Percentiles rank a stretch among this genome's conserved stretches.
Conservation (phyloP, 164 flowering plant genomes). For the Cinnamomum micranthum region DNA sequence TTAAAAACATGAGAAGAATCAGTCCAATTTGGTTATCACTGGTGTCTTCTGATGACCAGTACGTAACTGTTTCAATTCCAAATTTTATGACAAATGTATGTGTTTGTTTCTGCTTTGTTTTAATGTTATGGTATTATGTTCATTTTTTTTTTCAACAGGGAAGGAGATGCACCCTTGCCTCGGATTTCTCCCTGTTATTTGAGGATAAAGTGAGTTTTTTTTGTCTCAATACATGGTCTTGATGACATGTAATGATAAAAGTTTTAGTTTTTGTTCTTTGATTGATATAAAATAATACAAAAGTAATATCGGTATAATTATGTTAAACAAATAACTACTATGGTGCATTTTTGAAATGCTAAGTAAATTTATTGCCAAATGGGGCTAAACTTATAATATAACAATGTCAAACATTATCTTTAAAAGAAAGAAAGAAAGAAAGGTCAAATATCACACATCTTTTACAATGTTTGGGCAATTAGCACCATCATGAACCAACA, state of each 20-base stretch:
- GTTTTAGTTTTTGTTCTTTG: not conserved
- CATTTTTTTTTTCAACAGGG: conserved; percentile 43
- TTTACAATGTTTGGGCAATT: no score
- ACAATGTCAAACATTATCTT: no score
- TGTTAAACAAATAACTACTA: no score
- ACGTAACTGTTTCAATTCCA: conserved; percentile 24
- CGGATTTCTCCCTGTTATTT: conserved; percentile 50
- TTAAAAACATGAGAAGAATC: conserved; percentile 37
- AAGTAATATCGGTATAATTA: no score
- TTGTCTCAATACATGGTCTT: not conserved
- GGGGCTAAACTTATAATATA: no score
- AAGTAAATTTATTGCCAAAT: no score
- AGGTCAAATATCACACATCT: no score
- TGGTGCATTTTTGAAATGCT: no score
- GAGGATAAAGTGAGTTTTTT: conserved; percentile 57
- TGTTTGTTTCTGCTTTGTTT: not conserved
- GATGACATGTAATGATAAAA: not conserved
- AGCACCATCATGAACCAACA: no score
- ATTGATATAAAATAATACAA: not conserved
- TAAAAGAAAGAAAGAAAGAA: no score
- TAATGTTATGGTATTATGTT: conserved; percentile 10
- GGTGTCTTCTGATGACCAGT: conserved; percentile 78
- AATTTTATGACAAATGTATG: not conserved
- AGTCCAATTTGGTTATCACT: conserved; percentile 86
- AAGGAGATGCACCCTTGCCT: conserved; percentile 47